A percentile compares a stretch with the other conserved stretches of the same genome.
These are phyloP conservation scores for Fragilaria crotonensis DNA, from an alignment of 108 stramenopile genomes.

Conservation along the genomic window DNA sequence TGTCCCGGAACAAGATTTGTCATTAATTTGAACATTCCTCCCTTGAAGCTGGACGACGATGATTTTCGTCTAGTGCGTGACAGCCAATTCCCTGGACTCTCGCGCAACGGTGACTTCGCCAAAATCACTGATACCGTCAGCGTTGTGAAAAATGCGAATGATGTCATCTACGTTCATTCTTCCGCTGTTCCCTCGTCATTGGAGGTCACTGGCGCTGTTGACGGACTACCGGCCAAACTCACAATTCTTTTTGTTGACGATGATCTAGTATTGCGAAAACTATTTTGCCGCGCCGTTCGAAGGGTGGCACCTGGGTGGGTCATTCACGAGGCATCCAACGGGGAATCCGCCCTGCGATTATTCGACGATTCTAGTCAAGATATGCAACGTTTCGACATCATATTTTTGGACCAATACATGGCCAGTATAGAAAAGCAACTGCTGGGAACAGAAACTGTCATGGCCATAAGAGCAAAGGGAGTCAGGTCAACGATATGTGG, in stretches of 20 bases:
- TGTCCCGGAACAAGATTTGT: slow-evolving; percentile 40
- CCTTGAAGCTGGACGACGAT: not conserved
- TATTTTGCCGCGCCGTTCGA: slow-evolving; percentile 29
- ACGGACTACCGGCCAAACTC: slow-evolving; percentile 16
- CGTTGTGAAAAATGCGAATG: no score
- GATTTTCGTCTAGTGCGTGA: no score
- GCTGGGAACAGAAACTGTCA: slow-evolving; percentile 46
- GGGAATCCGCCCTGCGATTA: slow-evolving; percentile 21
- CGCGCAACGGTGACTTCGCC: no score
- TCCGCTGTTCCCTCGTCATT: no score
- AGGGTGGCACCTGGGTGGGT: slow-evolving; percentile 32
- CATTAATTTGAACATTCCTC: slow-evolving; percentile 15
- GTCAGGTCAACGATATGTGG: slow-evolving; percentile 35
- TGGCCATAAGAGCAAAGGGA: slow-evolving; percentile 30
- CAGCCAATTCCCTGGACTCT: no score
- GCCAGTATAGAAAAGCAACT: slow-evolving; percentile 50
- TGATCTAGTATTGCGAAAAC: slow-evolving; percentile 40
- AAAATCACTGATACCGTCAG: no score
- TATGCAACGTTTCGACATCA: slow-evolving; percentile 14
- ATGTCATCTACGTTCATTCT: no score
- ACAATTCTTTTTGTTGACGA: slow-evolving; percentile 50
- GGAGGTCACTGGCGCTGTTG: no score
- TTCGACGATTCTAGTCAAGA: no score
- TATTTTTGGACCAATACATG: slow-evolving; percentile 41
- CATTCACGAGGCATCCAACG: slow-evolving; percentile 32